Percentiles rank a stretch among this genome's conserved stretches.
These are phyloP conservation scores for Paraglomus occultum DNA, from an alignment of 192 early-diverging fungal genomes.

Conservation along the genomic window DNA sequence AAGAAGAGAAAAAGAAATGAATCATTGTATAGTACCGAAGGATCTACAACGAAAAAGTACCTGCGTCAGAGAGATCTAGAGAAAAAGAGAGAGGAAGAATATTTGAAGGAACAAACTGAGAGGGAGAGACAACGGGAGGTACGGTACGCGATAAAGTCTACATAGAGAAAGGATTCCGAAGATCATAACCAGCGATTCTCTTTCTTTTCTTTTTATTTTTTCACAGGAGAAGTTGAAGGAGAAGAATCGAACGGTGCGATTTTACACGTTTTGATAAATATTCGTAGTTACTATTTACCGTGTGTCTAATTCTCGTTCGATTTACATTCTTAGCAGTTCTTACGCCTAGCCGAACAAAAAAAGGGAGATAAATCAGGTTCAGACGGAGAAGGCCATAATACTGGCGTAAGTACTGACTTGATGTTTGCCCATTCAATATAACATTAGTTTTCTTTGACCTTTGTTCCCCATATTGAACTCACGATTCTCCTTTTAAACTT, in stretches of 20 bases:
- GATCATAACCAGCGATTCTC: not conserved
- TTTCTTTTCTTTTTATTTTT: not conserved
- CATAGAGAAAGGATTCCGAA: not conserved
- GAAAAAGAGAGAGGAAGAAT: slow-evolving; percentile 55
- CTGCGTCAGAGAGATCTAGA: slow-evolving; percentile 80
- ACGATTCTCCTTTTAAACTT: slow-evolving; percentile 2
- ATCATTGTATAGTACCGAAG: slow-evolving; percentile 25
- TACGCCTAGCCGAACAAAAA: slow-evolving; percentile 29
- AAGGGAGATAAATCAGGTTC: slow-evolving; percentile 27
- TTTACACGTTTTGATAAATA: too few relatives aligned
- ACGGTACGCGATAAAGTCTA: not conserved
- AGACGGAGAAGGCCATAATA: slow-evolving; percentile 20
- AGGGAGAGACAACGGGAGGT: slow-evolving; percentile 49
- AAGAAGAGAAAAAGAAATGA: slow-evolving; percentile 70
- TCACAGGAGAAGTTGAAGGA: slow-evolving; percentile 21
- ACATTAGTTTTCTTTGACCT: too few relatives aligned
- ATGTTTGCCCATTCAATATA: too few relatives aligned
- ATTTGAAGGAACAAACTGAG: slow-evolving; percentile 51
- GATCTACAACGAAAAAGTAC: slow-evolving; percentile 69
- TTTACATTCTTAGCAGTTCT: not conserved
- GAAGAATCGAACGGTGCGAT: slow-evolving; percentile 30
- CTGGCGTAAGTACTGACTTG: slow-evolving; percentile 17
- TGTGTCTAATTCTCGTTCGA: too few relatives aligned
- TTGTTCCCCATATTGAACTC: not conserved
- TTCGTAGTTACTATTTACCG: too few relatives aligned